Evolutionary conservation across 202 grass and related monocot genomes (phyloP).

Genomic region (Alloteropsis angusta): DNA sequence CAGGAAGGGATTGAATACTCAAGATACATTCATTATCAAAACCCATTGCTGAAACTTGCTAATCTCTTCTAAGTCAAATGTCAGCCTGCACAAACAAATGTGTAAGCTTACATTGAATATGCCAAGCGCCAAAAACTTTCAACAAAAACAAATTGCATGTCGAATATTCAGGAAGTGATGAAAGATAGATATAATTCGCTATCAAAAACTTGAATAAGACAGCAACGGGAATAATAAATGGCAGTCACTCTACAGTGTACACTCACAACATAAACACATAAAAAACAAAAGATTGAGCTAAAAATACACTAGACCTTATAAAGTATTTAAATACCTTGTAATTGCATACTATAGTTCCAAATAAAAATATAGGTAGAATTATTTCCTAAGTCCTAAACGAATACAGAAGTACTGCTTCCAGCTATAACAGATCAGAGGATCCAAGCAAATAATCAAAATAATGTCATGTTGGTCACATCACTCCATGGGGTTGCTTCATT

Average conservation of each 20-base stretch:
- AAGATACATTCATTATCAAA: constrained; percentile 94
- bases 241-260: neutral
- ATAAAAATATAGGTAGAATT: neutral
- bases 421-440: neutral
- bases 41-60: constrained; percentile 44
- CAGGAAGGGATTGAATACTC: constrained; percentile 87
- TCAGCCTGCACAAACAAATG: constrained; percentile 31
- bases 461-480: neutral
- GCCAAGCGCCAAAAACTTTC: neutral
- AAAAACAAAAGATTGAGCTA: neutral
- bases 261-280: neutral
- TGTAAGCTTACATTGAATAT: constrained; percentile 1
- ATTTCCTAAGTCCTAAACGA: neutral
- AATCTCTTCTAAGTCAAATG: neutral
- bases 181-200: neutral
- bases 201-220: neutral
- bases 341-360: neutral
- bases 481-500: neutral
- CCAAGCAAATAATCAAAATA: neutral
- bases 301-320: neutral
- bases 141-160: neutral
- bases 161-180: neutral
- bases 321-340: neutral
- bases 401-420: neutral
- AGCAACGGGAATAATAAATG: neutral